Conservation (phyloP, 768 basidiomycete genomes). For the Pleurotus giganteus region DNA sequence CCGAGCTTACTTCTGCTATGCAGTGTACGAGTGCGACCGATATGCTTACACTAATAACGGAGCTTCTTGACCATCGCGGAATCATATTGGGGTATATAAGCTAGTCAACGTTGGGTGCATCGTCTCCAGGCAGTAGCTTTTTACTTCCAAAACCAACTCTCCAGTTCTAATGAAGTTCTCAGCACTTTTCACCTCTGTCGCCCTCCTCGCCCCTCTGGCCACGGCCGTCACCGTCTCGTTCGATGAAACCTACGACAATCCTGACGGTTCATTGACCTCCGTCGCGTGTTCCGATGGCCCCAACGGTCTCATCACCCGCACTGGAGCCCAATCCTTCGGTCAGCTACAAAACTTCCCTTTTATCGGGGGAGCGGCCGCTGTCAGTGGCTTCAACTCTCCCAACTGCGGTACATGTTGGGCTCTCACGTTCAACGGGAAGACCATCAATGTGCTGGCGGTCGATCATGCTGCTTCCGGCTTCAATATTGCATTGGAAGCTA, state of each 20-base stretch:
- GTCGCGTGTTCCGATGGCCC: conserved; percentile 49
- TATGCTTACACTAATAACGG: neutral
- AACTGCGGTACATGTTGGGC: conserved; percentile 63
- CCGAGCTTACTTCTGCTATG: too few species aligned
- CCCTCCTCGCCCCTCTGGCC: conserved; percentile 22
- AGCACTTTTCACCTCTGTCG: conserved; percentile 12
- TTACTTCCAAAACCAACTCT: neutral
- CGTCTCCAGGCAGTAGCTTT: neutral
- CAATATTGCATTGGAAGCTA: conserved; percentile 48
- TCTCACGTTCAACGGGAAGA: conserved; percentile 44
- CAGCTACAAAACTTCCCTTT: conserved; percentile 55
- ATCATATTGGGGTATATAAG: too few species aligned
- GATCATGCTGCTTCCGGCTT: conserved; percentile 47
- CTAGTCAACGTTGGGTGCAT: neutral
- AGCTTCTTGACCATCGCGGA: too few species aligned
- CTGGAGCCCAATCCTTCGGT: conserved; percentile 47
- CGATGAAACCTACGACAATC: conserved; percentile 51
- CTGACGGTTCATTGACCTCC: conserved; percentile 31
- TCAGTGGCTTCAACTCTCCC: conserved; percentile 48
- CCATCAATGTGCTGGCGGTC: conserved; percentile 49
- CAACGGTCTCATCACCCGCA: conserved; percentile 44
- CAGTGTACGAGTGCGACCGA: neutral
- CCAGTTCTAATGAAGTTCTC: conserved; percentile 18
- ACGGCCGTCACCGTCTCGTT: conserved; percentile 33
- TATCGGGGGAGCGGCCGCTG: conserved; percentile 54